A percentile compares a stretch with the other conserved stretches of the same genome.
Evolutionary conservation across 345 rosid genomes (phyloP).

Genomic region (Pugionium dolabratum): DNA sequence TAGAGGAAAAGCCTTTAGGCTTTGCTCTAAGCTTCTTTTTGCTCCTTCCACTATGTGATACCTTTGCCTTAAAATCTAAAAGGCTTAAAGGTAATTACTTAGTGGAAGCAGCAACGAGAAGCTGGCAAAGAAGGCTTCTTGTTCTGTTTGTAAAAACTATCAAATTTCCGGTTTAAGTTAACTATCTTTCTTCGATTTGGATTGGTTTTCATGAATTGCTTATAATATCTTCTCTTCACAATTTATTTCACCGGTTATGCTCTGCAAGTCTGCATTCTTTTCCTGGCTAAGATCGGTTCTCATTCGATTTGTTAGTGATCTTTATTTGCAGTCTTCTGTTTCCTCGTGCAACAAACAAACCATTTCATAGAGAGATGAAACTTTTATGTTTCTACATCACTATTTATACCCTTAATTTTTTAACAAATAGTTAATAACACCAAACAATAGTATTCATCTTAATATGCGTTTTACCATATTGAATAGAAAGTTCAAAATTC

Average conservation of each 20-base stretch:
- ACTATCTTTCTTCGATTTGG: neutral
- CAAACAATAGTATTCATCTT: too few relatives aligned
- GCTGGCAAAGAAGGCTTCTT: constrained; percentile 58
- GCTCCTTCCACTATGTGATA: constrained; percentile 79
- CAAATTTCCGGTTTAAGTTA: constrained; percentile 18
- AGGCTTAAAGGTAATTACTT: constrained; percentile 53
- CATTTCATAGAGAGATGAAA: too few relatives aligned
- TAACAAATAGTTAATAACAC: too few relatives aligned
- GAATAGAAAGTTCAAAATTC: too few relatives aligned
- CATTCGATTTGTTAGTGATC: too few relatives aligned
- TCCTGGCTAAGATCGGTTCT: too few relatives aligned
- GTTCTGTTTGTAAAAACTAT: constrained; percentile 25
- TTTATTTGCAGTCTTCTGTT: neutral
- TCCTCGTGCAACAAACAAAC: too few relatives aligned
- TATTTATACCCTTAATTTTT: too few relatives aligned
- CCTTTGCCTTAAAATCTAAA: constrained; percentile 46
- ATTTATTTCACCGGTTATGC: too few relatives aligned
- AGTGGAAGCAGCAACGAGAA: constrained; percentile 99
- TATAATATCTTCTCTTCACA: neutral
- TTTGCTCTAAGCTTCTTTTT: constrained; percentile 76
- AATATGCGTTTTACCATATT: too few relatives aligned
- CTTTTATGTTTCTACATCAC: too few relatives aligned
- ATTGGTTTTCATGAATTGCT: constrained; percentile 11
- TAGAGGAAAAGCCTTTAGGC: constrained; percentile 40
- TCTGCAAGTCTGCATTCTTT: too few relatives aligned